Evolutionary conservation across 305 asterid genomes (phyloP), one percentile per base, ranked within the genome.

Genomic region (Petunia hybrid): DNA sequence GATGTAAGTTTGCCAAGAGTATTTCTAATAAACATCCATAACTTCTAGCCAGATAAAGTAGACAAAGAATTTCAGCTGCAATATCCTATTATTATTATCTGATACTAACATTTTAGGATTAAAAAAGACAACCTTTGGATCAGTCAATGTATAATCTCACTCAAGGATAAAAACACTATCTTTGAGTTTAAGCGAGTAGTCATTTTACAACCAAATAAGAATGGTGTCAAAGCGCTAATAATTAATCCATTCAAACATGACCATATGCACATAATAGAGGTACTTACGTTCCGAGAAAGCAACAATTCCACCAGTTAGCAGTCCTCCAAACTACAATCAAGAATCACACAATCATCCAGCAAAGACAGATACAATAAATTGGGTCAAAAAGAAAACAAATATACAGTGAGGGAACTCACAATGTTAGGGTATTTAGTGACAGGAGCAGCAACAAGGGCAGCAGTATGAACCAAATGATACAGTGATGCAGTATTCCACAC

Each of bases 401-500:
- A 31, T 40, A 41, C 36, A 73, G 4, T 12, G 0, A 53, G 61
- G 64, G 68, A 3, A 83, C 97, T 89, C 84, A 95, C 99, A 82
- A 94, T 86, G 83, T 91, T 92, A 39, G 98, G 99, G 84, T 80
- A 89, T 36, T 69, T 83, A 77, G 98, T 89, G 22, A 88, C 46
- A 51, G 98, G 98, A 71, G 98, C 95, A 83, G 95, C 93, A 83
- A 94, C 87, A 81, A 96, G 88, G 5, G 97, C 97, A 59, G 98
- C 97, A n/a, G 97, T 91, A 87, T 96, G 99, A 84, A 88, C 92
- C 88, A 96, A 80, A 86, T 96, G 99, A 83, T 96, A 94, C 61
- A 91, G 62, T 78, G 98, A 93, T 6, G 99, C 97, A 31, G 97
- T 96, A 36, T 92, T 88, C 98, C 98, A 96, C 57, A 92, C 98